phyloP scores from a whole-genome alignment of 1,284 basidiomycete species.

The Pyrrhoderma lamaoense region DNA sequence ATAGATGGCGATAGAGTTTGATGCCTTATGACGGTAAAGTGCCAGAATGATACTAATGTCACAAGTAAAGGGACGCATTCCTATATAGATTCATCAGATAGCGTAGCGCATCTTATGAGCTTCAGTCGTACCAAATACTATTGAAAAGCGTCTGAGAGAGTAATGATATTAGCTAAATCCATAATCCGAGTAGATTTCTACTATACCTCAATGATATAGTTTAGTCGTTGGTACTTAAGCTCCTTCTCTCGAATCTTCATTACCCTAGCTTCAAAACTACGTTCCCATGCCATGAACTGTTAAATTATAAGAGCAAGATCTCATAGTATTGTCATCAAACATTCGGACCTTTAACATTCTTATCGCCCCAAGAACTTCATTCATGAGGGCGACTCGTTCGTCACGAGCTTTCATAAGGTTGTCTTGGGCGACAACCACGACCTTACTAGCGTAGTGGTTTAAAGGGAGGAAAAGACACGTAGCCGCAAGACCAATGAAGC shows the following conservation, averaged over 20 bases:
- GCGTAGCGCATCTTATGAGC: slow-evolving; percentile 9
- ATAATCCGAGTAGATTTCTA: not conserved
- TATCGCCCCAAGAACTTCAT: slow-evolving; percentile 84
- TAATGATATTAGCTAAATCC: not conserved
- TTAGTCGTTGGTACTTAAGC: slow-evolving; percentile 75
- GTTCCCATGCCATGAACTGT: slow-evolving; percentile 93
- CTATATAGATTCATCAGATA: slow-evolving; percentile 28
- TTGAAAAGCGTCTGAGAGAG: slow-evolving; percentile 56
- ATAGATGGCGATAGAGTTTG: slow-evolving; percentile 73
- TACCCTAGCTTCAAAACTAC: slow-evolving; percentile 77
- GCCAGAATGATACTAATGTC: slow-evolving; percentile 76
- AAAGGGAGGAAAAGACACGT: slow-evolving; percentile 80
- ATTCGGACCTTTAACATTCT: slow-evolving; percentile 79
- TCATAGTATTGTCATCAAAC: not conserved
- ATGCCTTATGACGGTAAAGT: slow-evolving; percentile 67
- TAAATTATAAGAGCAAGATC: not conserved
- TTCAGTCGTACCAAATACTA: slow-evolving; percentile 58
- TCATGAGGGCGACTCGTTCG: slow-evolving; percentile 86
- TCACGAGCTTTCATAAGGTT: slow-evolving; percentile 90
- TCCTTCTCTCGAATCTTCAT: slow-evolving; percentile 72
- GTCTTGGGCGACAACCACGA: slow-evolving; percentile 80
- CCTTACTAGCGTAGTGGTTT: slow-evolving; percentile 82
- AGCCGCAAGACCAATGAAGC: slow-evolving; percentile 75
- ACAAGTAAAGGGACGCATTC: slow-evolving; percentile 68
- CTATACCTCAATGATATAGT: slow-evolving; percentile 76